phyloP scores from a whole-genome alignment of 140 eudicot genomes.

The Erigeron philadelphicus region DNA sequence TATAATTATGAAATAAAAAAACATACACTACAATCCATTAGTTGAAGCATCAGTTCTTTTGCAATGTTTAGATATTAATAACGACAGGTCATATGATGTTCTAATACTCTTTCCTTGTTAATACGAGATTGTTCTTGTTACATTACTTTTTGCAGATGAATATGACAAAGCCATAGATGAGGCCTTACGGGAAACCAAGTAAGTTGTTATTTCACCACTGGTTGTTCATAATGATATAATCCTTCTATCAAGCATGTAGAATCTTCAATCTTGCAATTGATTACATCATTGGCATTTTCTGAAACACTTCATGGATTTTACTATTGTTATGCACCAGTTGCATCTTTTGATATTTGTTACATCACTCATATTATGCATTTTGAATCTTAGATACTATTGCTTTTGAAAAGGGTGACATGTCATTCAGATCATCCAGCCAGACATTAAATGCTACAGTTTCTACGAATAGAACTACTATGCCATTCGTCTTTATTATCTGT shows the following conservation, averaged over 20 bases:
- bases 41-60: constrained; percentile 16
- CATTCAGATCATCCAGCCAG: too few species aligned
- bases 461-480: too few species aligned
- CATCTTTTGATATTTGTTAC: too few species aligned
- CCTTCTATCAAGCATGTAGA: neutral
- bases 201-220: constrained; percentile 26
- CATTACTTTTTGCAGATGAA: constrained; percentile 48
- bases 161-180: constrained; percentile 61
- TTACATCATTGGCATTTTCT: too few species aligned
- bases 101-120: neutral
- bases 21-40: neutral
- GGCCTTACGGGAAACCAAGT: constrained; percentile 58
- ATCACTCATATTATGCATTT: too few species aligned
- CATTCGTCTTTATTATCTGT: too few species aligned
- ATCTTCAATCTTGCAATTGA: too few species aligned
- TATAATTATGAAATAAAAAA: neutral
- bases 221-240: constrained; percentile 14
- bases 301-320: too few species aligned
- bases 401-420: too few species aligned
- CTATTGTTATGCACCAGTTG: too few species aligned
- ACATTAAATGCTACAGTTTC: too few species aligned
- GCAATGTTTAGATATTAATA: constrained; percentile 3
- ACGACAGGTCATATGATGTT: constrained; percentile 6
- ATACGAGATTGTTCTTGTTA: constrained; percentile 8
- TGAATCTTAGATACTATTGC: too few species aligned